phyloP scores from a whole-genome alignment of 2,329 filamentous ascomycete species.

The Colletotrichum gloeosporioides region DNA sequence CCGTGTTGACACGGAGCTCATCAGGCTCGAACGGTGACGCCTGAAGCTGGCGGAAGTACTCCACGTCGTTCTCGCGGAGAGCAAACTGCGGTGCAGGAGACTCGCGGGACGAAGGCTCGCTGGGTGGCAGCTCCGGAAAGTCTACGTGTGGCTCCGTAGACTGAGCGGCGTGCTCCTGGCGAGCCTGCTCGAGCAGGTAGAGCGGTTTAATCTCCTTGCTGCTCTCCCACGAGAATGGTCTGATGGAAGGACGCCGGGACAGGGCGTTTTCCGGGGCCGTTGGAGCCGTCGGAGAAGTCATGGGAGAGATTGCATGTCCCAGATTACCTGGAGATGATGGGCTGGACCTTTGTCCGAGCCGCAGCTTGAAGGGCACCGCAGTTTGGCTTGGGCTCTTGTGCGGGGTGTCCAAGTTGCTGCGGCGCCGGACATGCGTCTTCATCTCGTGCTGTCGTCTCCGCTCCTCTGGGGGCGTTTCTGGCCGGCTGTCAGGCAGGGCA shows the following conservation, averaged over 20 bases:
- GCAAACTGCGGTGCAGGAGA: slow-evolving; percentile 38
- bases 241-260: slow-evolving; percentile 44
- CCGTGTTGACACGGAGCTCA: slow-evolving; percentile 47
- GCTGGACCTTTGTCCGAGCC: slow-evolving; percentile 52
- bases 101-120: slow-evolving; percentile 39
- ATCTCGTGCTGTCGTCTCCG: slow-evolving; percentile 44
- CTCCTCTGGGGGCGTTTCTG: slow-evolving; percentile 59
- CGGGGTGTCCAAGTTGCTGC: slow-evolving; percentile 53
- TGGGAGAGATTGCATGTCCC: slow-evolving; percentile 45
- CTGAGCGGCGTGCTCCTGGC: slow-evolving; percentile 36
- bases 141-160: slow-evolving; percentile 36
- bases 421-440: slow-evolving; percentile 50
- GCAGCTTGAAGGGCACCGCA: slow-evolving; percentile 62
- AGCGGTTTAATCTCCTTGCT: slow-evolving; percentile 79
- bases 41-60: slow-evolving; percentile 19
- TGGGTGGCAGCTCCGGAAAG: slow-evolving; percentile 57
- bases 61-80: slow-evolving; percentile 32
- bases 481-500: slow-evolving; percentile 64
- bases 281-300: slow-evolving; percentile 33
- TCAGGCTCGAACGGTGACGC: slow-evolving; percentile 24
- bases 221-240: slow-evolving; percentile 67
- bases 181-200: slow-evolving; percentile 75
- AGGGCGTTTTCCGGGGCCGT: slow-evolving; percentile 35
- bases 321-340: slow-evolving; percentile 46
- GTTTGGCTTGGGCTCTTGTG: slow-evolving; percentile 60